A percentile compares a stretch with the other conserved stretches of the same genome.
Evolutionary conservation across 768 basidiomycete species (phyloP).

Genomic region (Piloderma croceum): DNA sequence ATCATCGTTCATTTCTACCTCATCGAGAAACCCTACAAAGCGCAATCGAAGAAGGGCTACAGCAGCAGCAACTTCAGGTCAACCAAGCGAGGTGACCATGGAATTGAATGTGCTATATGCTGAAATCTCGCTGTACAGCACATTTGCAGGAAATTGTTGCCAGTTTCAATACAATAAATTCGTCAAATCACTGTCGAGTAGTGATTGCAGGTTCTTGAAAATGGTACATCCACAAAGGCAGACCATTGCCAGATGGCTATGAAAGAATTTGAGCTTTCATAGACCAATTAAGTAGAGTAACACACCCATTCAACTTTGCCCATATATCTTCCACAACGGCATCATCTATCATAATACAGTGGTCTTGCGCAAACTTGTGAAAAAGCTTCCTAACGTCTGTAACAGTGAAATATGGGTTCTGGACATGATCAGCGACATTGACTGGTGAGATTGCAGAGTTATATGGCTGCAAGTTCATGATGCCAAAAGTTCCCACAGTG

Average conservation of each 20-base stretch:
- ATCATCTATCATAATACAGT: conserved; percentile 3
- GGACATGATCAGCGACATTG: conserved; percentile 6
- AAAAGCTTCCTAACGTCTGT: conserved; percentile 8
- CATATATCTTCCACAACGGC: conserved; percentile 9
- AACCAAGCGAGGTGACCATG: conserved; percentile 8
- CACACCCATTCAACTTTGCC: conserved; percentile 9
- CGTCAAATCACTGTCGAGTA: neutral
- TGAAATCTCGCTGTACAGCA: conserved; percentile 2
- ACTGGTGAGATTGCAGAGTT: conserved; percentile 6
- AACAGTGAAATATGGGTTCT: conserved; percentile 9
- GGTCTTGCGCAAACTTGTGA: conserved; percentile 2
- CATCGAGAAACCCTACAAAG: no score
- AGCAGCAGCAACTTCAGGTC: conserved; percentile 1
- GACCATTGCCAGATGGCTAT: conserved; percentile 11
- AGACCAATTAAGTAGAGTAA: conserved; percentile 5
- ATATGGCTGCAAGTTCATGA: conserved; percentile 8
- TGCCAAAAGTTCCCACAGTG: conserved; percentile 10
- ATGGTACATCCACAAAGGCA: conserved; percentile 11
- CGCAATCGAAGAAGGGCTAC: conserved; percentile 7
- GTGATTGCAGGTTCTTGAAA: neutral
- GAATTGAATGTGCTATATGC: conserved; percentile 6
- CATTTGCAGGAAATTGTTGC: conserved; percentile 3
- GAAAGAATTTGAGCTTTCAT: conserved; percentile 2
- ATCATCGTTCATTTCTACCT: no score
- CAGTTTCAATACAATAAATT: conserved; percentile 4